Conservation (phyloP, 768 basidiomycete species). For the Lyophyllum shimeji region DNA sequence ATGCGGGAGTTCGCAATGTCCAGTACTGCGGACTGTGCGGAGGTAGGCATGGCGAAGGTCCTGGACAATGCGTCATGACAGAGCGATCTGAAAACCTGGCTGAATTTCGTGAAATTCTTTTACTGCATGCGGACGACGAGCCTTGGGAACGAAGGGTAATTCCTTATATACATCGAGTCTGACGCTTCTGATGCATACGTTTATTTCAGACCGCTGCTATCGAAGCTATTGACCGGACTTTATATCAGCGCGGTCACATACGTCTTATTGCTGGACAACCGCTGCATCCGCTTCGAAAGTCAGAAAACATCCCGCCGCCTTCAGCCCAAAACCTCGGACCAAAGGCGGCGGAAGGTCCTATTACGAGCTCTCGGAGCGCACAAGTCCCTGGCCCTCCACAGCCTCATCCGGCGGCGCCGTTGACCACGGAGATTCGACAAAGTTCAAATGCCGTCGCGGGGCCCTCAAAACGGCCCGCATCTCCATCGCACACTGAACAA, state of each 20-base stretch:
- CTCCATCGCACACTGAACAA: constrained; percentile 25
- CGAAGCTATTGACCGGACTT: constrained; percentile 63
- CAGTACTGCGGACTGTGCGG: constrained; percentile 65
- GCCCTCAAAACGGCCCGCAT: constrained; percentile 36
- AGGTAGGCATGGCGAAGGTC: constrained; percentile 42
- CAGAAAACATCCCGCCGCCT: neutral
- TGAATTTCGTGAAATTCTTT: constrained; percentile 66
- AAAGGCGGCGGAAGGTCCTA: neutral
- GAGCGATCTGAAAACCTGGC: constrained; percentile 63
- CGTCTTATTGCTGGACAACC: constrained; percentile 65
- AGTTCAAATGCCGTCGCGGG: constrained; percentile 9
- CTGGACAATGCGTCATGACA: constrained; percentile 60
- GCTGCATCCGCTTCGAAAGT: constrained; percentile 46
- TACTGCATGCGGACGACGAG: constrained; percentile 65
- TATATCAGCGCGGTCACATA: constrained; percentile 55
- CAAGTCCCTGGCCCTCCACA: neutral
- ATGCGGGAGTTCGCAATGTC: constrained; percentile 10
- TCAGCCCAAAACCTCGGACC: neutral
- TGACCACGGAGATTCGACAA: neutral
- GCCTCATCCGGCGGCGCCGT: neutral
- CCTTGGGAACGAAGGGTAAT: constrained; percentile 62
- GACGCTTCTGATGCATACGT: neutral
- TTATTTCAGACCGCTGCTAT: constrained; percentile 55
- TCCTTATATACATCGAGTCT: neutral
- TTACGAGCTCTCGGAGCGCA: neutral